A percentile compares a stretch with the other conserved stretches of the same genome.
These are phyloP conservation scores for Sabuloglossum arenarium DNA, from an alignment of 495 filamentous ascomycete genomes.

Conservation along the genomic window DNA sequence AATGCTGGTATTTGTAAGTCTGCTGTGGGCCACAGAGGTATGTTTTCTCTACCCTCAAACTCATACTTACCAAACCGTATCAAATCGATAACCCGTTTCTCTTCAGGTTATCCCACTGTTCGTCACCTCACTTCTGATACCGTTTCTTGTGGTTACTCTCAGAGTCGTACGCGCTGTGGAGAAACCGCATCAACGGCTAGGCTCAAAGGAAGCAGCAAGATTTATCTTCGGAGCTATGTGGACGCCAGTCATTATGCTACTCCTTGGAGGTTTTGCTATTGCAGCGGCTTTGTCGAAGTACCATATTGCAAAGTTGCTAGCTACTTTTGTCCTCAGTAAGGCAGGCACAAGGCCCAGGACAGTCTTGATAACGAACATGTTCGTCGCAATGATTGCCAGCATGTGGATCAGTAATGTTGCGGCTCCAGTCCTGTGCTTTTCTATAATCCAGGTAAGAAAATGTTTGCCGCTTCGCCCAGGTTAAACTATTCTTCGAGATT, in stretches of 20 bases:
- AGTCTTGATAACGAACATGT: constrained; percentile 91
- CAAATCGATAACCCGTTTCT: background rate
- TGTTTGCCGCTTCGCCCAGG: no score
- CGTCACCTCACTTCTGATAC: constrained; percentile 83
- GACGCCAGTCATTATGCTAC: constrained; percentile 97
- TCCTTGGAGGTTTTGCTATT: constrained; percentile 90
- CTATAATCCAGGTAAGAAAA: constrained; percentile 61
- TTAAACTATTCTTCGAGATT: background rate
- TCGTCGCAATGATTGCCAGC: constrained; percentile 87
- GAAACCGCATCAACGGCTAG: constrained; percentile 45
- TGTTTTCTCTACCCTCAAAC: constrained; percentile 7
- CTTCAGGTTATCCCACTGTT: constrained; percentile 81
- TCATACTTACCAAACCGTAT: background rate
- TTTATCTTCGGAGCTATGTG: constrained; percentile 92
- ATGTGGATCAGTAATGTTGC: constrained; percentile 99
- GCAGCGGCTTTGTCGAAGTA: constrained; percentile 93
- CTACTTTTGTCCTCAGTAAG: constrained; percentile 91
- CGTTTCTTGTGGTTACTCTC: constrained; percentile 78
- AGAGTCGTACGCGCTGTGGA: constrained; percentile 61
- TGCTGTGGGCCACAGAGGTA: constrained; percentile 94
- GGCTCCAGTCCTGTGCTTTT: constrained; percentile 94
- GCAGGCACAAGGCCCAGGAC: constrained; percentile 75
- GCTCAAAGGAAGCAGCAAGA: constrained; percentile 49
- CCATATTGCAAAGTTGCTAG: constrained; percentile 91
- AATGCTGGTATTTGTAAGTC: constrained; percentile 79